These are phyloP conservation scores for Xylariaceae sp. DNA, from an alignment of 2,329 filamentous ascomycete species.

Conservation along the genomic window DNA sequence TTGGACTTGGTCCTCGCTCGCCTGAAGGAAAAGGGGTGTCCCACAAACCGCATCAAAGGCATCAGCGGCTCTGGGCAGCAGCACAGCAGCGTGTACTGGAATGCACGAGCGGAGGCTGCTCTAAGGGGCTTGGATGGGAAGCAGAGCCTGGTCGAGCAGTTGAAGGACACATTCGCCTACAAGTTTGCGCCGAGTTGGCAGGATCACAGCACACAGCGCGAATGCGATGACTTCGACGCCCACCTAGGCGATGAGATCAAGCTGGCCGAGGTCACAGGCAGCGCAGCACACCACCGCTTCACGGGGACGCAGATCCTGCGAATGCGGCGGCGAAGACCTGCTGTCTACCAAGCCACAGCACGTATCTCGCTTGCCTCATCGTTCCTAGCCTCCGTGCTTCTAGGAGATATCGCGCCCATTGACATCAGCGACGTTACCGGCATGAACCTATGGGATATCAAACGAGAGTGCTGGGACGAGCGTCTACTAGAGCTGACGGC, in stretches of 20 bases:
- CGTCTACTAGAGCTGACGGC: conserved; percentile 71
- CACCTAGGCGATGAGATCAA: conserved; percentile 61
- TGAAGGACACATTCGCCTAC: conserved; percentile 71
- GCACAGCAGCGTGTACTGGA: conserved; percentile 97
- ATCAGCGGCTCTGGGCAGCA: conserved; percentile 94
- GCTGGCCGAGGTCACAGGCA: conserved; percentile 79
- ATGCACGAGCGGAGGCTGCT: conserved; percentile 58
- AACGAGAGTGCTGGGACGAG: conserved; percentile 67
- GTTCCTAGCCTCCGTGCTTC: conserved; percentile 85
- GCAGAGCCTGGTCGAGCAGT: conserved; percentile 66
- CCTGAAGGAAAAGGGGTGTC: conserved; percentile 64
- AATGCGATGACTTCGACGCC: conserved; percentile 85
- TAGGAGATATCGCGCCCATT: conserved; percentile 80
- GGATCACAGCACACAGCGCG: conserved; percentile 86
- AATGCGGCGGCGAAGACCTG: conserved; percentile 74
- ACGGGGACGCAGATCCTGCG: conserved; percentile 95
- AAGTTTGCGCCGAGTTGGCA: conserved; percentile 96
- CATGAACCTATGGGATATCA: conserved; percentile 95
- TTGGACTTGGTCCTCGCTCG: conserved; percentile 78
- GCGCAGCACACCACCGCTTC: conserved; percentile 94
- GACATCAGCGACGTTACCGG: conserved; percentile 94
- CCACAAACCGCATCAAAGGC: conserved; percentile 71
- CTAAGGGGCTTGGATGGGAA: conserved; percentile 58
- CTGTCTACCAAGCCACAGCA: conserved; percentile 73
- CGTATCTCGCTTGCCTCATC: conserved; percentile 93